Base-by-base conservation (phyloP, 257 asterid species). In the Lithospermum erythrorhizon region DNA sequence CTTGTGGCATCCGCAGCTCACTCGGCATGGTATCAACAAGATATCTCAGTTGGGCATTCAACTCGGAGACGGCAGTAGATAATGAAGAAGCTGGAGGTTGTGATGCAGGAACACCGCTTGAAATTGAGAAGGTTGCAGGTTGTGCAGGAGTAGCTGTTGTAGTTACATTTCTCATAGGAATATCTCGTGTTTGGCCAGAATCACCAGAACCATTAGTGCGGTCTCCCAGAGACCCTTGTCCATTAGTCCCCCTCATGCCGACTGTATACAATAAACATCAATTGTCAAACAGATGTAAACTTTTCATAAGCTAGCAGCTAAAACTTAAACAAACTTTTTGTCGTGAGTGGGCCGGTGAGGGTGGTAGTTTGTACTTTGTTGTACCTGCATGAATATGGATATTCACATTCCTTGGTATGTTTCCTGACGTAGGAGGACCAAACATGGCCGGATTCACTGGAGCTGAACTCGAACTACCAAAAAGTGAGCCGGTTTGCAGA, bases 311-410 rank as follows among this genome's bases (percentile, higher is more conserved):
- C 25, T 21, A 55, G 59, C 13, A 35, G 45, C 25, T 21, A 21
- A 55, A 9, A 21, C 35, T 22, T 22, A 6, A 1, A 11, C 23
- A 0, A 1, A 55, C 10, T 2, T 21, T 16, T 17, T 3, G 32
- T 27, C 6, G 15, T 35, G 7, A 1, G 14, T 21, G 14, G 22
- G n/a, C n/a, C n/a, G n/a, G n/a, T n/a, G n/a, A 25, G 14, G 19
- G 27, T 15, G 9, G 16, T 55, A 25, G 4, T 15, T 27, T 27
- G 32, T 27, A 27, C 32, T 2, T 27, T 27, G 16, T 22, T 11
- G 21, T 78, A 87, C 97, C 96, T 24, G 96, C 53, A 68, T 87
- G 96, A 68, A 90, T 87, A 65, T 90, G 97, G 67, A 87, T 85
- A 73, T 87, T 85, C 60, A 90, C 89, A 76, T 83, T 79, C 79